Base-by-base conservation (phyloP, 2,329 filamentous ascomycete species). In the Curvularia sp. region DNA sequence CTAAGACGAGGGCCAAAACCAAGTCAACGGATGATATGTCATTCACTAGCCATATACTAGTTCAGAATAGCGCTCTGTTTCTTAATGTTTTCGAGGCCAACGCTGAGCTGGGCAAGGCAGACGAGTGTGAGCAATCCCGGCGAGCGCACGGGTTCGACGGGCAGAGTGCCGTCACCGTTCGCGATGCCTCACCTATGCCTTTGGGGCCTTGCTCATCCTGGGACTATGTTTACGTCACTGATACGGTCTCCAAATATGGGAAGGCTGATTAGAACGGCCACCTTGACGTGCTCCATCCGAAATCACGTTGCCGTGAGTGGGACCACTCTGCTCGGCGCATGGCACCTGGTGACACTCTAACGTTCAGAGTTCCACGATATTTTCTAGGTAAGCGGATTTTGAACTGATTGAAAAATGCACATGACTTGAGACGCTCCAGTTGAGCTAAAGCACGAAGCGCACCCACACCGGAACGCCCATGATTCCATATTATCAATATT, bases 1-100 rank as follows among this genome's bases (percentile, higher is more conserved):
- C 45, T 53, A 53, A 30, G 45, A 23, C 19, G 50, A 60, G 60
- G 60, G 53, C 57, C 49, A 41, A 60, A 62, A 62, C 47, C 39
- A 27, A 60, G 30, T 49, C 50, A 43, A 41, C 32, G 28, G 15
- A 49, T 19, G 15, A 49, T 19, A 50, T 34, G 25, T 23, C 30
- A 49, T 32, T 46, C 46, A 36, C 45, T 25, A 59, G 30, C 30
- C 38, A 18, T 36, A 46, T 21, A 42, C 49, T 48, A 46, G 28
- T 43, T 21, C 42, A 34, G n/a, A 25, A 42, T 47, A 60, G 45
- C 38, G 57, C 28, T 23, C 15, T 28, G 49, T 49, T 36, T 32
- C 39, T 52, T 46, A 6, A 18, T 13, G 13, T 13, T 46, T 32
- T 30, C 25, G 10, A 57, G 55, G 50, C 50, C 19, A 57, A 32